Evolutionary conservation across 441 rosid genomes (phyloP).

Genomic region (Croton laevigatus): DNA sequence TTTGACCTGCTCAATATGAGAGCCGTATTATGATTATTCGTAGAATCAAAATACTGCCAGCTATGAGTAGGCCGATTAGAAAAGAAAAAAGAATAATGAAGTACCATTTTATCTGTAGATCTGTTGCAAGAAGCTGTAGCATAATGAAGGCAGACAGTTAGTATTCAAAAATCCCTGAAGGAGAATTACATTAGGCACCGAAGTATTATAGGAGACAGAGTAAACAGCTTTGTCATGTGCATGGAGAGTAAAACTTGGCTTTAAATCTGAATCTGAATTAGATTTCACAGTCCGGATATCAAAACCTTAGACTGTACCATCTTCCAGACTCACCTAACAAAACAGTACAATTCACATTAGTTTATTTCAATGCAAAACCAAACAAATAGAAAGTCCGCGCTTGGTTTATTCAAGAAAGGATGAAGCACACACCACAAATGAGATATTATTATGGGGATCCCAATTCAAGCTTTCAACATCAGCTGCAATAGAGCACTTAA

Average conservation of each 20-base stretch:
- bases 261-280: slow-evolving; percentile 42
- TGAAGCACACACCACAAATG: slow-evolving; percentile 68
- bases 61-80: neutral
- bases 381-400: neutral
- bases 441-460: slow-evolving; percentile 80
- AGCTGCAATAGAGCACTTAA: slow-evolving; percentile 67
- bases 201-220: slow-evolving; percentile 47
- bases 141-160: neutral
- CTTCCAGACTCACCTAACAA: slow-evolving; percentile 71
- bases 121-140: slow-evolving; percentile 50
- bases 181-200: slow-evolving; percentile 32
- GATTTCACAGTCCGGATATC: slow-evolving; percentile 65
- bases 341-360: slow-evolving; percentile 5
- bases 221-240: slow-evolving; percentile 84
- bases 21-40: neutral
- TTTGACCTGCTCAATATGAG: slow-evolving; percentile 48
- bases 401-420: slow-evolving; percentile 9
- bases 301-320: slow-evolving; percentile 86
- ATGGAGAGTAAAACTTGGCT: slow-evolving; percentile 68
- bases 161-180: neutral
- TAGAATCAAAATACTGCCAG: neutral
- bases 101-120: slow-evolving; percentile 55
- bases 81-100: neutral
- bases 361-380: neutral
- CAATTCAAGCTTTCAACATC: slow-evolving; percentile 91